These are phyloP conservation scores for Suhomyces panamericanus DNA, from an alignment of 1,139 yeast genomes.

Conservation along the genomic window DNA sequence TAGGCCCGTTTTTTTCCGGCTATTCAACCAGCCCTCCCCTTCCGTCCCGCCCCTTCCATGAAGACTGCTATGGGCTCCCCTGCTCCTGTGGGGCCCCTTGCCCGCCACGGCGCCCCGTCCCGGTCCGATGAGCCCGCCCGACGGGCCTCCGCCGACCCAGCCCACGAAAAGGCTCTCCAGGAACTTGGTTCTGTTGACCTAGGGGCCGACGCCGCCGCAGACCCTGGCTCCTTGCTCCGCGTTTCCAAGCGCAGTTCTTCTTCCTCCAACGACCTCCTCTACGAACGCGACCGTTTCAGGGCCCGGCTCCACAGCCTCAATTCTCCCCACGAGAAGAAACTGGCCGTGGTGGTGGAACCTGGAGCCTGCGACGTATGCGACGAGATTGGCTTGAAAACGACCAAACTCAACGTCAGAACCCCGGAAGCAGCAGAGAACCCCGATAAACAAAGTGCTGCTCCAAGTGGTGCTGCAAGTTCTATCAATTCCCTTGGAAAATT, in stretches of 20 bases:
- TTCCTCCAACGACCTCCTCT: slow-evolving; percentile 42
- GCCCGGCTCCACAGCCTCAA: slow-evolving; percentile 43
- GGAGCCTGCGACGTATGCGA: slow-evolving; percentile 40
- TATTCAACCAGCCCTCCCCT: slow-evolving; percentile 5
- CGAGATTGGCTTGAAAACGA: slow-evolving; percentile 39
- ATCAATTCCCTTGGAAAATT: neutral
- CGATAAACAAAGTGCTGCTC: neutral
- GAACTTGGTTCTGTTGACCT: neutral
- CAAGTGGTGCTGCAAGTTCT: too few species aligned
- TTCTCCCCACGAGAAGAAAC: slow-evolving; percentile 9
- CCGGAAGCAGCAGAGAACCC: neutral
- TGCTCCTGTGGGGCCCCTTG: neutral
- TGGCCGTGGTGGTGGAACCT: neutral
- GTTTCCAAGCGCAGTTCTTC: slow-evolving; percentile 41
- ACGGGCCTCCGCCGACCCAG: neutral
- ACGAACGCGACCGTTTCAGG: slow-evolving; percentile 47
- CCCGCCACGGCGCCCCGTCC: neutral
- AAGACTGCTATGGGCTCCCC: slow-evolving; percentile 1
- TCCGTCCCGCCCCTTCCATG: neutral
- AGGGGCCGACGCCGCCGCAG: neutral
- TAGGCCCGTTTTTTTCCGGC: neutral
- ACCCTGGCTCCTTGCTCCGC: slow-evolving; percentile 1
- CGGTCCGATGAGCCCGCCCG: neutral
- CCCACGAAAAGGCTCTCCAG: neutral
- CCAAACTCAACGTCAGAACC: slow-evolving; percentile 32